Percentiles rank a stretch among this genome's conserved stretches.
These are phyloP conservation scores for Nymphaea thermarum DNA, from an alignment of 164 flowering plant species.

Conservation along the genomic window DNA sequence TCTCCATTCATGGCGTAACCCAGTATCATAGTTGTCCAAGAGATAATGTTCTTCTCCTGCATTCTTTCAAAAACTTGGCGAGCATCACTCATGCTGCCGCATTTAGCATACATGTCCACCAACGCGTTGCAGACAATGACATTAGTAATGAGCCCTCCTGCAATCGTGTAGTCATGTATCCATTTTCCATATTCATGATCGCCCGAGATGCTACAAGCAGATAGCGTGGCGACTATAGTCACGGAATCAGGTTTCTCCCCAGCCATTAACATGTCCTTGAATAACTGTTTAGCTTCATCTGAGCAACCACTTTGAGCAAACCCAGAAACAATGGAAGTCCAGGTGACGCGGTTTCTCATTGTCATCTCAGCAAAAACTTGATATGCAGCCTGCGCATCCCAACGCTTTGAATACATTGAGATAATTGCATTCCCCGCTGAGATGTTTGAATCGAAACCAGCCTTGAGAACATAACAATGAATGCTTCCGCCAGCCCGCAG, in stretches of 20 bases:
- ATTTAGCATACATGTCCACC: conserved; percentile 62
- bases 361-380: conserved; percentile 30
- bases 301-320: conserved; percentile 40
- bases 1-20: conserved; percentile 54
- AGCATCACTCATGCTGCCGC: conserved; percentile 39
- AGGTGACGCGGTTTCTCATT: conserved; percentile 37
- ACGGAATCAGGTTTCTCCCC: conserved; percentile 51
- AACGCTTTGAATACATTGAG: conserved; percentile 54
- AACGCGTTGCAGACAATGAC: conserved; percentile 41
- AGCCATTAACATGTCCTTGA: conserved; percentile 31
- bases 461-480: conserved; percentile 34
- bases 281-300: conserved; percentile 34
- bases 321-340: conserved; percentile 53
- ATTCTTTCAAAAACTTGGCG: conserved; percentile 24
- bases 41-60: conserved; percentile 32
- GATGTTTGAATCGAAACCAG: conserved; percentile 28
- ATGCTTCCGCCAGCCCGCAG: conserved; percentile 23
- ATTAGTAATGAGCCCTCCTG: conserved; percentile 19
- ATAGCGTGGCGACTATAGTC: conserved; percentile 35
- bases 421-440: conserved; percentile 34
- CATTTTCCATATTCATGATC: conserved; percentile 45
- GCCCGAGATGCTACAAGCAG: conserved; percentile 44
- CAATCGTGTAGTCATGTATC: conserved; percentile 27
- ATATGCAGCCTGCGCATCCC: conserved; percentile 26
- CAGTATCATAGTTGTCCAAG: conserved; percentile 58